phyloP scores from a whole-genome alignment of 208 protist species.

The Acanthamoeba lenticulata region DNA sequence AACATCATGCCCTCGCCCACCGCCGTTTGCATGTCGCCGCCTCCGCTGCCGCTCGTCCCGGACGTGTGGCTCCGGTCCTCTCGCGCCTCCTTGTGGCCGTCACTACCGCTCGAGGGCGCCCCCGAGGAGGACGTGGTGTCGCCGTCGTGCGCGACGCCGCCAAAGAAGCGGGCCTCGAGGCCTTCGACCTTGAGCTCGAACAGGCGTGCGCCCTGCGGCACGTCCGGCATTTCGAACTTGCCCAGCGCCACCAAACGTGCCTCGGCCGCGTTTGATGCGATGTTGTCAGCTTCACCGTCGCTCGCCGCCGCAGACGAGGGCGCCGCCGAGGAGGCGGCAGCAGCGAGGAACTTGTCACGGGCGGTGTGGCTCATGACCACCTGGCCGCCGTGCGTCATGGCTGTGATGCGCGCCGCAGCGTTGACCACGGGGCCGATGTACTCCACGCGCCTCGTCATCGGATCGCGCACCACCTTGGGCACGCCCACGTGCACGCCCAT shows the following conservation, averaged over 20 bases:
- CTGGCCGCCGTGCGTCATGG: background rate
- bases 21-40: background rate
- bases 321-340: too few species aligned
- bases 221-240: conserved; percentile 4
- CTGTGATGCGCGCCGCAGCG: background rate
- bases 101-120: background rate
- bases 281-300: background rate
- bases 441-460: background rate
- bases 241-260: background rate
- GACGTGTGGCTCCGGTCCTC: background rate
- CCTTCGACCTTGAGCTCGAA: background rate
- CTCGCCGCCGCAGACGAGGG: too few species aligned
- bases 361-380: background rate
- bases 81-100: too few species aligned
- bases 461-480: background rate
- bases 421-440: background rate
- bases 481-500: conserved; percentile 3
- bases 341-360: background rate
- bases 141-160: background rate
- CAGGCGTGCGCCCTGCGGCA: background rate
- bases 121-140: background rate
- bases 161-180: conserved; percentile 15
- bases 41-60: background rate
- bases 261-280: background rate
- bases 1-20: conserved; percentile 14